phyloP scores from a whole-genome alignment of 805 yeast species.

The Saturnispora diversa region DNA sequence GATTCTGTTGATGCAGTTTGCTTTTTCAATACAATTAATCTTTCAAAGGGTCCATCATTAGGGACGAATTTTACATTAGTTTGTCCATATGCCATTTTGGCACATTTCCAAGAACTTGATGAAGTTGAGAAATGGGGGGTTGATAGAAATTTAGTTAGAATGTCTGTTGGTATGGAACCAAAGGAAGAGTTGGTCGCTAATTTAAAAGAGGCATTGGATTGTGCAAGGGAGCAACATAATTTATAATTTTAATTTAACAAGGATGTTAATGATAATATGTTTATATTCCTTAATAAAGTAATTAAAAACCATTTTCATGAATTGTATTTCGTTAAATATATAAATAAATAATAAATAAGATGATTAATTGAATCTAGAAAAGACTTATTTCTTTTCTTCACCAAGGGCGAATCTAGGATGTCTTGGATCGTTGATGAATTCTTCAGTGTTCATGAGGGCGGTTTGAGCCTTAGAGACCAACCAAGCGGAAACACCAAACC shows the following conservation, averaged over 20 bases:
- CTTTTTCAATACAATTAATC: constrained; percentile 63
- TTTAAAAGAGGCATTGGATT: constrained; percentile 45
- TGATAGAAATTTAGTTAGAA: constrained; percentile 65
- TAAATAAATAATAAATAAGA: constrained; percentile 8
- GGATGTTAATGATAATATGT: too few species aligned
- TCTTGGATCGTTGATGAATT: constrained; percentile 91
- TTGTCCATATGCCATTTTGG: constrained; percentile 83
- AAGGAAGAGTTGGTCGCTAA: constrained; percentile 44
- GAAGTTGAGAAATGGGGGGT: constrained; percentile 78
- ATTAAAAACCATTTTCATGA: not conserved
- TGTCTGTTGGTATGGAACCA: constrained; percentile 82
- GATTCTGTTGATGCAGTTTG: constrained; percentile 54
- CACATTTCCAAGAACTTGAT: constrained; percentile 76
- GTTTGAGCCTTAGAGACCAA: constrained; percentile 60
- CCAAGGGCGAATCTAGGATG: constrained; percentile 71
- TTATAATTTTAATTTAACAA: constrained; percentile 13
- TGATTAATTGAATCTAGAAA: not conserved
- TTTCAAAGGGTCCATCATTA: constrained; percentile 84
- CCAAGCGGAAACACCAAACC: constrained; percentile 63
- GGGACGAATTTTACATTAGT: constrained; percentile 87
- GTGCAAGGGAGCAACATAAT: constrained; percentile 33
- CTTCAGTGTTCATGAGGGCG: constrained; percentile 63
- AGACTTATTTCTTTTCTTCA: constrained; percentile 28
- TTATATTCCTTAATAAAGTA: not conserved
- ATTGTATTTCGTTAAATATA: constrained; percentile 4